Base-by-base conservation (phyloP, 805 yeast genomes). In the Schwanniomyces occidentalis region DNA sequence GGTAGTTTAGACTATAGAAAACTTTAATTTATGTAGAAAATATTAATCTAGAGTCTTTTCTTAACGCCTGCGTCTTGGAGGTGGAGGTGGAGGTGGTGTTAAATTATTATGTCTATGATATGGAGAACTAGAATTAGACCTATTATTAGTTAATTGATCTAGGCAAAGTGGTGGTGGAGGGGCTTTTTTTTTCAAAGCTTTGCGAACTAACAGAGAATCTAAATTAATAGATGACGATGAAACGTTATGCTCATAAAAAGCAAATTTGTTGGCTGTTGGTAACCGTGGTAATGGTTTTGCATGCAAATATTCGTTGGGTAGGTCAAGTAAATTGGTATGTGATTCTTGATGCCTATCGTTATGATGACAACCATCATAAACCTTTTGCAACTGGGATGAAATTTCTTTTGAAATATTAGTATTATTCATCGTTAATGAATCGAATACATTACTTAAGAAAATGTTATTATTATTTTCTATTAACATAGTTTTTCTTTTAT, bases 151-250 rank as follows among this genome's bases (percentile, higher is more conserved):
- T 21, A 10, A 8, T 10, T 21, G 9, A 8, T 21, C 10, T 8
- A 21, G 42, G 9, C 49, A 48, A 14, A 63, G 61, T 2, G 71
- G 71, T 5, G 71, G 71, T 4, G 71, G 69, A 1, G 73, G 71
- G 2, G 71, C 61, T 32, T 51, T 56, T 38, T 65, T 64, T 32
- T 35, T 52, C 30, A 48, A 39, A 9, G 69, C 66, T 19, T 64
- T 65, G 27, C 52, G 37, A 6, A 40, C 49, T 30, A 54, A 39
- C 41, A 41, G 52, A 5, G 58, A 48, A 1, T 26, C 30, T 5
- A 56, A 47, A 16, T 37, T 39, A 6, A 47, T 27, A 3, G 58
- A 53, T 4, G 50, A 42, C 8, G 45, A 40, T 9, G 56, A 41
- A 4, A 44, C 40, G 15, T 35, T 37, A 8, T 23, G 16, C 28